phyloP scores from a whole-genome alignment of 345 rosid genomes.

The Erucastrum elatum region DNA sequence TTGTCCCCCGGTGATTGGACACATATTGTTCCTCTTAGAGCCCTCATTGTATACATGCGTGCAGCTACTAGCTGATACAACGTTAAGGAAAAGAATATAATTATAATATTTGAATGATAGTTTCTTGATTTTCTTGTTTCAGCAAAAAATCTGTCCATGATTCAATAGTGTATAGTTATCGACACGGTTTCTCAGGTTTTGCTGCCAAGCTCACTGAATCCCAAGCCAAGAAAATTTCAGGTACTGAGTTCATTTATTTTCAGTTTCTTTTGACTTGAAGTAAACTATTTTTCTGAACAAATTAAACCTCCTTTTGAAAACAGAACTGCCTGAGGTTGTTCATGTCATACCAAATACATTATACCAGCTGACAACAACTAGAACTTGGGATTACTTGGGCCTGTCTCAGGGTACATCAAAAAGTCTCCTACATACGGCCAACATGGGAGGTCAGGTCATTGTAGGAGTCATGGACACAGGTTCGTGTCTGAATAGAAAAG shows the following conservation, averaged over 20 bases:
- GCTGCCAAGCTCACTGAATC: constrained; percentile 24
- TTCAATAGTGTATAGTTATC: constrained; percentile 62
- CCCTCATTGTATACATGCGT: too few relatives aligned
- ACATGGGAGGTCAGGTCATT: constrained; percentile 57
- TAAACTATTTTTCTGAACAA: background rate
- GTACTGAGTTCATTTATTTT: background rate
- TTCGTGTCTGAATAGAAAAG: background rate
- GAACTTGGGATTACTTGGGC: constrained; percentile 69
- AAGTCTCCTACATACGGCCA: constrained; percentile 41
- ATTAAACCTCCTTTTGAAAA: background rate
- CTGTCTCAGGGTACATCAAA: constrained; percentile 42
- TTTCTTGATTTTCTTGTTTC: background rate
- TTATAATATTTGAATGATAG: too few relatives aligned
- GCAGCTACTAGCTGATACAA: too few relatives aligned
- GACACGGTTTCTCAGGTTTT: constrained; percentile 68
- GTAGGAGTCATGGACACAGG: constrained; percentile 67
- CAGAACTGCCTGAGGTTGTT: constrained; percentile 58
- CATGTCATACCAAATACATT: constrained; percentile 56
- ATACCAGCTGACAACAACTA: constrained; percentile 54
- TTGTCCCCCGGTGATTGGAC: too few relatives aligned
- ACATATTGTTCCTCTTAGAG: too few relatives aligned
- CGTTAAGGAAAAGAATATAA: too few relatives aligned
- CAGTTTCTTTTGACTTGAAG: background rate
- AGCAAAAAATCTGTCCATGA: constrained; percentile 30
- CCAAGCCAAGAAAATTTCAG: constrained; percentile 43